phyloP scores from a whole-genome alignment of 371 early-diverging fungal species.

The Thermomucor indicae-seudaticae region DNA sequence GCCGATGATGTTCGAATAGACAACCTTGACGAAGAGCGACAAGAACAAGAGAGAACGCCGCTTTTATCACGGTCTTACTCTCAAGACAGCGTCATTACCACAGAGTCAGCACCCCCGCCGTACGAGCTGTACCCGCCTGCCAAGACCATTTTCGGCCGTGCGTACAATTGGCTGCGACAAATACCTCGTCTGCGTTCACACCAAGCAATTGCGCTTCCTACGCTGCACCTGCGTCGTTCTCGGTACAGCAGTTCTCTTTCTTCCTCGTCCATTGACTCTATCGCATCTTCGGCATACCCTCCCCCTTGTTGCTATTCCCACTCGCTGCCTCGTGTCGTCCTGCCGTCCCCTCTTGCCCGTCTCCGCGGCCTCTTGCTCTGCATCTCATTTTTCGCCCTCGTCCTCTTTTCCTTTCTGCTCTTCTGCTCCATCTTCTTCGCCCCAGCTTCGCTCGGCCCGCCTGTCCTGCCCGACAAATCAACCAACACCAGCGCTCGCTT shows the following conservation, averaged over 20 bases:
- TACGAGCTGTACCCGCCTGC: constrained; percentile 48
- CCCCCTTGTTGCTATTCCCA: constrained; percentile 22
- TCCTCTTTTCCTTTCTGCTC: constrained; percentile 30
- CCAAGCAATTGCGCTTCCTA: constrained; percentile 42
- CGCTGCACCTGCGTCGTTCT: constrained; percentile 13
- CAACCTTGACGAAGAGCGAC: background rate
- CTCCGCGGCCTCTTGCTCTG: constrained; percentile 22
- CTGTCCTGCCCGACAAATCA: constrained; percentile 28
- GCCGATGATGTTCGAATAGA: background rate
- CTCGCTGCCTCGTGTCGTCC: constrained; percentile 16
- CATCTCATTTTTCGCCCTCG: constrained; percentile 20
- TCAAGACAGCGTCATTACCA: constrained; percentile 37
- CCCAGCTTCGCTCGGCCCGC: constrained; percentile 20
- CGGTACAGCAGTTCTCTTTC: constrained; percentile 10
- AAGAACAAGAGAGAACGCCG: constrained; percentile 1
- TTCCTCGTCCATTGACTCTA: constrained; percentile 15
- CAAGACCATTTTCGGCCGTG: constrained; percentile 30
- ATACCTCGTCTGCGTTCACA: constrained; percentile 39
- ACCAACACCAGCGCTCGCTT: constrained; percentile 47
- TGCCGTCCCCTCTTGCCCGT: constrained; percentile 26
- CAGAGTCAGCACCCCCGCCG: constrained; percentile 43
- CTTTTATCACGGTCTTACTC: constrained; percentile 16
- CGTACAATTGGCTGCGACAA: constrained; percentile 41
- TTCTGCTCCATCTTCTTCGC: constrained; percentile 36
- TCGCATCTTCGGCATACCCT: constrained; percentile 20